Evolutionary conservation across 2,329 filamentous ascomycete genomes (phyloP), one percentile per base, ranked within the genome.

Genomic region (Xylariomycetidae sp.): DNA sequence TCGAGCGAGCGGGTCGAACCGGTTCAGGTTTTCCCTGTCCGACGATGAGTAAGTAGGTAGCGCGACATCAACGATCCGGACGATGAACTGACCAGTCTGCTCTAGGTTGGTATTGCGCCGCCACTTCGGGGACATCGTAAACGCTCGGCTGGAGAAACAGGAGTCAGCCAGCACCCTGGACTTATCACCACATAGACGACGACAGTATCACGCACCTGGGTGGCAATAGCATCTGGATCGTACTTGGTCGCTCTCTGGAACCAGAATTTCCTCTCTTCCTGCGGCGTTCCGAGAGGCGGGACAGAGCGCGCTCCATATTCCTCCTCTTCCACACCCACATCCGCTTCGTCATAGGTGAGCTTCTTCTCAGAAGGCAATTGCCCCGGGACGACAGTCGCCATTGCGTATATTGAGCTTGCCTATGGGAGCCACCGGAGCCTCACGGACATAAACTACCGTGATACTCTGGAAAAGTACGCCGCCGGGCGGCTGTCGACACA

Each of bases 91-190:
- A 53, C 52, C 50, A 54, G 28, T 54, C 44, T 20, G 42, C 41
- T 14, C 42, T 44, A 19, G 52, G 52, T 24, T 54, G 48, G 17
- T 63, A 46, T 40, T 67, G 64, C 18, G 59, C 57, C 8, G 56
- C 60, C 3, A 58, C 48, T 4, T 63, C 58, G 0, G 61, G 58
- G 30, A 68, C 58, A 25, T 70, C 65, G 30, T 57, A 69, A 5
- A 70, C 65, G 3, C 64, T 68, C 5, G 59, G 63, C 40, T 67
- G 50, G 1, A 53, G 60, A 25, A 25, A 4, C 3, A 43, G 19
- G 23, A 15, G 20, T 24, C 9, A 17, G 15, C 15, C n/a, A 6
- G n/a, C 8, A 8, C 20, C 20, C n/a, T 23, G 20, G 20, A 23
- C 8, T n/a, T n/a, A n/a, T n/a, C n/a, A n/a, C n/a, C n/a, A n/a